Evolutionary conservation across 2,329 filamentous ascomycete species (phyloP), one percentile per base, ranked within the genome.

Genomic region (Colletotrichum magnum): DNA sequence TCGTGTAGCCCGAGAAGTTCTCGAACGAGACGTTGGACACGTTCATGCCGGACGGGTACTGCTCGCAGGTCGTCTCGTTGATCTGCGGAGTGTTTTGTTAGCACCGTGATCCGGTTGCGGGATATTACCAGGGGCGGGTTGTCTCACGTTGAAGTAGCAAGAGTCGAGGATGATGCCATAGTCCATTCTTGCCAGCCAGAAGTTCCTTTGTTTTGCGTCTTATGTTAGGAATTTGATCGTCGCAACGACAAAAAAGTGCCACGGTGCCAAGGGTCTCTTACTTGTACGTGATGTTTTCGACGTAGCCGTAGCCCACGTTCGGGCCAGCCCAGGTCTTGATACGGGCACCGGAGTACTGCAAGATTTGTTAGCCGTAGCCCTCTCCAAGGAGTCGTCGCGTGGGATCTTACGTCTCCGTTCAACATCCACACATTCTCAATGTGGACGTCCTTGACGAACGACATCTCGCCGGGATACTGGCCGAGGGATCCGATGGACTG

Each of bases 261-360:
- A 4, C 13, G 39, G 7, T 4, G 41, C 32, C 32, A 26, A 13
- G 39, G 50, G 39, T 1, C 21, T 12, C 60, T 60, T 12, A 71
- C 65, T 71, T 71, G 83, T 89, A 91, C 2, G 89, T 90, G 56
- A 90, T 82, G 74, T 90, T 91, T 72, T 87, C 83, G 71, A 90
- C 87, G 63, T 85, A 89, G 9, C 89, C 89, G 68, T 89, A 89
- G 2, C 89, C 89, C 0, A 86, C 85, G 52, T 85, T 78, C 2
- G 82, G 78, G 0, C 89, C 88, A 0, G 88, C 89, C 88, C 89
- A 90, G 2, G 85, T 83, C 79, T 91, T 91, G 52, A 91, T 83
- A 5, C 88, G 84, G 1, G 88, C 88, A 2, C 87, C 87, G 47
- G 87, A 86, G 75, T 71, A 71, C 69, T 71, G 5, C 7, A 12